phyloP scores from a whole-genome alignment of 306 rosid genomes.

The Arachis hypogaea region DNA sequence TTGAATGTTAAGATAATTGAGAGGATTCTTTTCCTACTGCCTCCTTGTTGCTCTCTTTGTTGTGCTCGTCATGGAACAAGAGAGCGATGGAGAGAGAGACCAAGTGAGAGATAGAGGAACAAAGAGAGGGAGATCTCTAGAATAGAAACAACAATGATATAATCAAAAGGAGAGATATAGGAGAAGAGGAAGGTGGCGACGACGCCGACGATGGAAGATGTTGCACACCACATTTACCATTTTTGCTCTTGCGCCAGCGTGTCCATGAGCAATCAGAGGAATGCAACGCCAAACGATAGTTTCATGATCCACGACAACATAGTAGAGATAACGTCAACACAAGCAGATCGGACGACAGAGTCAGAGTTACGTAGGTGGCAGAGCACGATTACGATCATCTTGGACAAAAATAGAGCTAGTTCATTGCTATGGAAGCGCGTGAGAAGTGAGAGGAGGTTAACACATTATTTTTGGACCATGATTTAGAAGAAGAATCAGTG shows the following conservation, averaged over 20 bases:
- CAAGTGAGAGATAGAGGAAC: too few relatives aligned
- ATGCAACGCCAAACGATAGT: constrained; percentile 65
- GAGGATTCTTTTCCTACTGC: too few relatives aligned
- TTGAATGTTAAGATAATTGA: too few relatives aligned
- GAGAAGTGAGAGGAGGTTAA: constrained; percentile 54
- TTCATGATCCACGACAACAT: constrained; percentile 80
- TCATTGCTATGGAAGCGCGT: constrained; percentile 82
- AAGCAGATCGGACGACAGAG: constrained; percentile 77
- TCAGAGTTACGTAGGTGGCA: constrained; percentile 89
- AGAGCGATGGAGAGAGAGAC: too few relatives aligned
- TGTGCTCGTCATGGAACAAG: too few relatives aligned
- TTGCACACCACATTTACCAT: too few relatives aligned
- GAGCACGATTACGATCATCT: constrained; percentile 77
- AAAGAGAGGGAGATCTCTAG: too few relatives aligned
- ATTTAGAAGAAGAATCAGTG: constrained; percentile 76
- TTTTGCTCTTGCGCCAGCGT: constrained; percentile 69
- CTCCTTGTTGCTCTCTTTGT: too few relatives aligned
- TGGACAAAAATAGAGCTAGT: constrained; percentile 67
- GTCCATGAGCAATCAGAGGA: constrained; percentile 83
- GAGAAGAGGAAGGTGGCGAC: too few relatives aligned
- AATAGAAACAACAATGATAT: too few relatives aligned
- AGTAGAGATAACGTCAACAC: constrained; percentile 71
- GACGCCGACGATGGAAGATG: too few relatives aligned
- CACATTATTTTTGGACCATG: constrained; percentile 87
- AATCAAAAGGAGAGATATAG: too few relatives aligned